These are phyloP conservation scores for Aspergillus amoenus DNA, from an alignment of 2,329 filamentous ascomycete genomes.

Conservation along the genomic window DNA sequence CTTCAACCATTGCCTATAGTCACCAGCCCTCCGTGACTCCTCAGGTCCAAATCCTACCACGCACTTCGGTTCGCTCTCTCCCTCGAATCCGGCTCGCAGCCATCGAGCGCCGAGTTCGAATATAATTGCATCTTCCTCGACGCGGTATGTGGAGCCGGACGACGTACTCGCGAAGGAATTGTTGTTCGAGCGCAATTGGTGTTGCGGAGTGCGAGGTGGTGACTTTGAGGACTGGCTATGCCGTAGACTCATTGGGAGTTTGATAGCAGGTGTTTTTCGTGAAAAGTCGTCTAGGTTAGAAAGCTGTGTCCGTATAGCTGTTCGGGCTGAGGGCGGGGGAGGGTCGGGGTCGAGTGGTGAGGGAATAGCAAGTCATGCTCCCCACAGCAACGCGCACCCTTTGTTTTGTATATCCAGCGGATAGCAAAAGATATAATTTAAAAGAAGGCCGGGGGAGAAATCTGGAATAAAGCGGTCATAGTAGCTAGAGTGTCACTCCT, in stretches of 20 bases:
- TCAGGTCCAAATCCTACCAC: conserved; percentile 71
- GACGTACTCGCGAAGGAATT: conserved; percentile 56
- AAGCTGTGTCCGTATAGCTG: not conserved
- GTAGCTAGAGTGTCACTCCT: not conserved
- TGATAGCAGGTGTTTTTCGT: not conserved
- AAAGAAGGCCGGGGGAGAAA: not conserved
- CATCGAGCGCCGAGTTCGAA: conserved; percentile 79
- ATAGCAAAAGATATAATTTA: not conserved
- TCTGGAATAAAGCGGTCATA: not conserved
- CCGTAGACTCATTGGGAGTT: conserved; percentile 28
- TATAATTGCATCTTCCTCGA: conserved; percentile 81
- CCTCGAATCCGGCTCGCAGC: conserved; percentile 80
- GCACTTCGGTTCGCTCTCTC: conserved; percentile 73
- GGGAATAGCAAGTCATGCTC: not conserved
- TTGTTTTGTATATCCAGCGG: not conserved
- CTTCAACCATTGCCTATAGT: conserved; percentile 71
- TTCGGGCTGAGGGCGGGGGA: not conserved
- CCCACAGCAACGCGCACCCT: not conserved
- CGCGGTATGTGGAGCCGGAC: conserved; percentile 57
- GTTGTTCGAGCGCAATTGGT: conserved; percentile 47
- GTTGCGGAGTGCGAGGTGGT: conserved; percentile 61
- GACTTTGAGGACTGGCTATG: conserved; percentile 32
- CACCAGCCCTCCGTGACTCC: conserved; percentile 73
- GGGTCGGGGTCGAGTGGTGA: not conserved
- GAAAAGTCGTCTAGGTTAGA: conserved; percentile 6